Percentiles rank a stretch among this genome's conserved stretches.
Conservation (phyloP, 2,329 filamentous ascomycete species). For the Aspergillus niger region DNA sequence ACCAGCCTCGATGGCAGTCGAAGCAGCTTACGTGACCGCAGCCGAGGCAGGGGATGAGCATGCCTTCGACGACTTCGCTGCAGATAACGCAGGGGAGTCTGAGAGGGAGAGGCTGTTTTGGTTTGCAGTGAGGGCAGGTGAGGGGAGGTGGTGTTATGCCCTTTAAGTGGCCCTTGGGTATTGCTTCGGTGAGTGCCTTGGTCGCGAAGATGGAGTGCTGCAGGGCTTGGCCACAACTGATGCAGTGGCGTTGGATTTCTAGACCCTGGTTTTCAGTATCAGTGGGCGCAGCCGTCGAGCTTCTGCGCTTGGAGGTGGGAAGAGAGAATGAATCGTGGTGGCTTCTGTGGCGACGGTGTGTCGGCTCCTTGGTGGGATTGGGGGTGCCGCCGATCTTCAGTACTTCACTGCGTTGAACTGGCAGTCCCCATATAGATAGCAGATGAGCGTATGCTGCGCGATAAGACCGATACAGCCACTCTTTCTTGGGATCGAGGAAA, state of each 20-base stretch:
- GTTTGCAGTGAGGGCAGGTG: conserved; percentile 40
- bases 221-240: conserved; percentile 41
- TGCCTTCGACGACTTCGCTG: conserved; percentile 45
- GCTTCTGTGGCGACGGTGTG: conserved; percentile 27
- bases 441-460: conserved; percentile 60
- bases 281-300: conserved; percentile 8
- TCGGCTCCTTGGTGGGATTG: conserved; percentile 34
- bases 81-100: conserved; percentile 49
- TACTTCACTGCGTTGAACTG: conserved; percentile 58
- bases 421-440: conserved; percentile 60
- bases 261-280: conserved; percentile 32
- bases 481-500: conserved; percentile 53
- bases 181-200: conserved; percentile 20
- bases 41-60: conserved; percentile 49
- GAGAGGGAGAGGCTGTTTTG: conserved; percentile 35
- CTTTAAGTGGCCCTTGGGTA: conserved; percentile 25
- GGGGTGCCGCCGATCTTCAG: conserved; percentile 56
- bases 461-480: conserved; percentile 55
- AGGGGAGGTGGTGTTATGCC: conserved; percentile 20
- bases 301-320: conserved; percentile 17
- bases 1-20: conserved; percentile 47
- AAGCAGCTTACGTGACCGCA: conserved; percentile 53
- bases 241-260: conserved; percentile 47
- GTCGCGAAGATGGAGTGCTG: conserved; percentile 40
- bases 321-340: conserved; percentile 32